Base-by-base conservation (phyloP, 352 stramenopile species). In the Phytophthora sansomeana region DNA sequence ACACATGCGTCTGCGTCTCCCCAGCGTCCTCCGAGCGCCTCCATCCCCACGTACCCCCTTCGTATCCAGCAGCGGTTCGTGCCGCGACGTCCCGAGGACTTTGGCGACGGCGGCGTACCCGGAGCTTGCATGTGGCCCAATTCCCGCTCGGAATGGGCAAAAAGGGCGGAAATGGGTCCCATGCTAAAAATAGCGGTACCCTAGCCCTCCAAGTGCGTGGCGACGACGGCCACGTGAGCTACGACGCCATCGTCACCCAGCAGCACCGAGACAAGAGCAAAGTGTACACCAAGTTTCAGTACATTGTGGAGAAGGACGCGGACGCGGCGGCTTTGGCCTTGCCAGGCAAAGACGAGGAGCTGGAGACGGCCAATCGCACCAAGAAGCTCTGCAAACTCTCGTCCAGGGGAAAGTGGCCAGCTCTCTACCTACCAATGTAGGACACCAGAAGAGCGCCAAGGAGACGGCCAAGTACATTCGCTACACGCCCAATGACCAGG, bases 31-130 rank as follows among this genome's bases (percentile, higher is more conserved):
- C 56, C 3, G 26, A 24, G 16, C 39, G 19, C 55, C 17, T 46
- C 46, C 4, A 48, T 85, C 14, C 87, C 87, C 6, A 50, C 55
- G 13, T 96, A 96, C 48, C 85, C 87, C 6, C 69, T 72, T 3
- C 87, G 87, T 30, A 63, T 89, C 0, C 48, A 50, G 28, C 59
- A 75, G 14, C 77, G 85, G 57, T 96, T 94, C 60, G 66, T 93
- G 1, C 87, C 87, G 35, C 85, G 85, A 10, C 73, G 70, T 19
- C 51, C 62, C 19, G 76, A 77, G 26, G 98, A 99, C 76, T 99
- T 99, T 81, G 97, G 96, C 35, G 97, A 99, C 77, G 97, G 97
- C 42, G 98, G 97, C 97, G 48, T 99, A 97, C 74, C 98, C 97
- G 0, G 98, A 99, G 88, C 97, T n/a, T 99, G 59, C 97, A 99